Evolutionary conservation across 1,284 basidiomycete genomes (phyloP).

Genomic region (Sphagnurus paluster): DNA sequence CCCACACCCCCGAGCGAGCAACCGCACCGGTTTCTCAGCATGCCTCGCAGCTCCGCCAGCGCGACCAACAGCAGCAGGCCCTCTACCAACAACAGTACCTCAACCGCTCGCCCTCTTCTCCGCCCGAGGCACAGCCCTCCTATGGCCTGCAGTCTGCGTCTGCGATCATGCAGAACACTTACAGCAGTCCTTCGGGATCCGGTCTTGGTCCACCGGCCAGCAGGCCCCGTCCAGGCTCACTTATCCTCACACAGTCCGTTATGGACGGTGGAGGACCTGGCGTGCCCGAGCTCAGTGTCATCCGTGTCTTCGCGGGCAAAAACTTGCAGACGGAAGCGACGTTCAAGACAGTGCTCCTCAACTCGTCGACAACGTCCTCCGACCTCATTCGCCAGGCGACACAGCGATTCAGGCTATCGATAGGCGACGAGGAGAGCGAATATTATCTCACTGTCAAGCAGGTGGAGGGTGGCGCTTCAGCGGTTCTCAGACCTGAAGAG

Average conservation of each 20-base stretch:
- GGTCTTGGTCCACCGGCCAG: conserved; percentile 50
- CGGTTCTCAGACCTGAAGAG: conserved; percentile 69
- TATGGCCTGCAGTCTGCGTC: conserved; percentile 69
- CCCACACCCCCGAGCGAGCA: conserved; percentile 25
- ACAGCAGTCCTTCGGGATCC: conserved; percentile 27
- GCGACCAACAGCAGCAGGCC: conserved; percentile 86
- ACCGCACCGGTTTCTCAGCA: conserved; percentile 39
- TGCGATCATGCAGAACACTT: conserved; percentile 46
- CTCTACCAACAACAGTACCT: conserved; percentile 89
- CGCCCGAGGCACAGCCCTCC: conserved; percentile 69
- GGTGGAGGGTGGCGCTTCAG: conserved; percentile 79
- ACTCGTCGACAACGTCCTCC: conserved; percentile 77
- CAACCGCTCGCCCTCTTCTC: conserved; percentile 74
- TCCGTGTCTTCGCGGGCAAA: conserved; percentile 92
- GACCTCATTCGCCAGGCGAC: conserved; percentile 91
- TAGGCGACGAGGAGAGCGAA: conserved; percentile 59
- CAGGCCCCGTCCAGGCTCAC: conserved; percentile 68
- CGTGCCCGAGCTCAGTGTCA: conserved; percentile 88
- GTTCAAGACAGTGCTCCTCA: conserved; percentile 96
- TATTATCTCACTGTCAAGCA: conserved; percentile 95
- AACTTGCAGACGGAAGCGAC: conserved; percentile 89
- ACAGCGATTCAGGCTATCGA: conserved; percentile 85
- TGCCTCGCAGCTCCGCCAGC: conserved; percentile 73
- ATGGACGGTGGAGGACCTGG: conserved; percentile 61
- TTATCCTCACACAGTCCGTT: conserved; percentile 62